Evolutionary conservation across 1,284 basidiomycete genomes (phyloP).

Genomic region (Microbotryum intermedium): DNA sequence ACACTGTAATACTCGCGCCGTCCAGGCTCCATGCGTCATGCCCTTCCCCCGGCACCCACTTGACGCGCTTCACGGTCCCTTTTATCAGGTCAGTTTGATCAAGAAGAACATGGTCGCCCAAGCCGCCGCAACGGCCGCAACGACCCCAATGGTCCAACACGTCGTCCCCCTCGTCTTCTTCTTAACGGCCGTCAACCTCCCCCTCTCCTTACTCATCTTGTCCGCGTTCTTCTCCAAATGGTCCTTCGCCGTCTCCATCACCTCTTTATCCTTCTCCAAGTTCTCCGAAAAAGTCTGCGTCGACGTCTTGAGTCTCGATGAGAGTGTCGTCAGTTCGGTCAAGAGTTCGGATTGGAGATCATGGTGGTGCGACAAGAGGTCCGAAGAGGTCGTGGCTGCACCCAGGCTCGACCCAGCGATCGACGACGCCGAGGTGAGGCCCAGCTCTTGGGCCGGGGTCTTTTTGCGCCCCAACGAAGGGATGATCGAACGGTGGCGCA

Average conservation of each 20-base stretch:
- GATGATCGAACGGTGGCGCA: no score
- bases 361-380: constrained; percentile 20
- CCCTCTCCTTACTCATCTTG: constrained; percentile 55
- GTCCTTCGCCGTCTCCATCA: constrained; percentile 52
- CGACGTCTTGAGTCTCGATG: constrained; percentile 62
- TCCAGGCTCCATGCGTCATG: no score
- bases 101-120: constrained; percentile 57
- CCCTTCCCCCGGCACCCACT: no score
- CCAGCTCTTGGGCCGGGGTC: no score
- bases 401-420: no score
- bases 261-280: constrained; percentile 56
- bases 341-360: constrained; percentile 17
- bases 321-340: constrained; percentile 7
- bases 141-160: constrained; percentile 55
- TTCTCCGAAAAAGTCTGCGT: constrained; percentile 58
- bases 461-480: no score
- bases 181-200: constrained; percentile 53
- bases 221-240: constrained; percentile 62
- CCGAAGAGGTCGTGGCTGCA: background rate
- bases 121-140: constrained; percentile 53
- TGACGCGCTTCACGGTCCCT: no score
- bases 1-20: no score
- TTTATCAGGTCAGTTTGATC: no score
- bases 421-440: no score
- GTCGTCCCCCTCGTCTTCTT: constrained; percentile 61